A percentile compares a stretch with the other conserved stretches of the same genome.
phyloP scores from a whole-genome alignment of 805 yeast genomes.

The Pichia exigua region DNA sequence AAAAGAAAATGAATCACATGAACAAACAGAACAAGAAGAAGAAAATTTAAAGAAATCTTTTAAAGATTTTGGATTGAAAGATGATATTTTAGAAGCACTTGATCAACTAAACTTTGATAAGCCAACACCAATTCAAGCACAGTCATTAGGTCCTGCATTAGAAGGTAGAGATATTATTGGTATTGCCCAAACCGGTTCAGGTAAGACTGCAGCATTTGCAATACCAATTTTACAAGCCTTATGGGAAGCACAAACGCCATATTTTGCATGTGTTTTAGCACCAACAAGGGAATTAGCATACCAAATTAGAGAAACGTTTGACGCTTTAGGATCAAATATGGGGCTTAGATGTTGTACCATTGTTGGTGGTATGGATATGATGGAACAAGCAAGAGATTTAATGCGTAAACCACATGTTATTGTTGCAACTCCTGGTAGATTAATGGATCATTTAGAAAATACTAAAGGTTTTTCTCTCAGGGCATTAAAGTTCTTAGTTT shows the following conservation, averaged over 20 bases:
- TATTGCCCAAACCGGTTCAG: constrained; percentile 95
- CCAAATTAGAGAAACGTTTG: constrained; percentile 90
- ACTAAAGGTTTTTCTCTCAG: constrained; percentile 84
- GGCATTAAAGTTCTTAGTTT: constrained; percentile 71
- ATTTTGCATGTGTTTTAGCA: constrained; percentile 80
- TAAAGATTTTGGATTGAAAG: constrained; percentile 55
- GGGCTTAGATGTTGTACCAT: constrained; percentile 84
- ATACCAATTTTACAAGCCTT: constrained; percentile 86
- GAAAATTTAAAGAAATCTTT: constrained; percentile 28
- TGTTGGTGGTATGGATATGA: constrained; percentile 98
- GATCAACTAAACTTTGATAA: constrained; percentile 61
- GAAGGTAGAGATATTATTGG: constrained; percentile 92
- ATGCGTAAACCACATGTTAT: constrained; percentile 91
- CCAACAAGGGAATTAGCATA: constrained; percentile 83
- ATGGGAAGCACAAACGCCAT: constrained; percentile 84
- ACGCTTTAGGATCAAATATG: constrained; percentile 86
- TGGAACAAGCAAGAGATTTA: constrained; percentile 92
- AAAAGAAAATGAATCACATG: constrained; percentile 9
- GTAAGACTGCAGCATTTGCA: constrained; percentile 98
- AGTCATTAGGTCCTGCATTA: constrained; percentile 84
- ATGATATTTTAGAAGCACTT: constrained; percentile 75
- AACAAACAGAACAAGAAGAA: constrained; percentile 9
- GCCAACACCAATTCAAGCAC: constrained; percentile 93
- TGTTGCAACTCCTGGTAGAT: constrained; percentile 87
- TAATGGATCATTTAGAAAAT: constrained; percentile 88